Conservation (phyloP, 345 rosid genomes). For the Hibiscus mutabilis region DNA sequence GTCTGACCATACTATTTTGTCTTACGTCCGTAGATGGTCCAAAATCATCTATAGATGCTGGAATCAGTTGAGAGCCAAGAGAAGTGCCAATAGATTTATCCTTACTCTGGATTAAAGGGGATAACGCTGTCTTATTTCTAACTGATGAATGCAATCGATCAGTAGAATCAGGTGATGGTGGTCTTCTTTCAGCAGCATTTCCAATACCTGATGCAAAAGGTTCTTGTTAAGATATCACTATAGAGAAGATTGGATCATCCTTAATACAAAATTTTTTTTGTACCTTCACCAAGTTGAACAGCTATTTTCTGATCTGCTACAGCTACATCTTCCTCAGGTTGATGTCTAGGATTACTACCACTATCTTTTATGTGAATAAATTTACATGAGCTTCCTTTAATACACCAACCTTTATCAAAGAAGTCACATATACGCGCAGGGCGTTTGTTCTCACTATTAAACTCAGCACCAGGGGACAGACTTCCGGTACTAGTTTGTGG, state of each 20-base stretch:
- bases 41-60: constrained; percentile 18
- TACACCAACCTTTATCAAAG: constrained; percentile 82
- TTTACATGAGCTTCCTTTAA: constrained; percentile 64
- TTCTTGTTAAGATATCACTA: constrained; percentile 21
- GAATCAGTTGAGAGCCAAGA: background rate
- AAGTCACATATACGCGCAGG: constrained; percentile 52
- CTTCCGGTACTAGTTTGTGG: constrained; percentile 29
- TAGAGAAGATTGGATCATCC: constrained; percentile 11
- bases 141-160: constrained; percentile 20
- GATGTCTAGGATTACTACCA: constrained; percentile 19
- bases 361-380: constrained; percentile 60
- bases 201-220: constrained; percentile 35
- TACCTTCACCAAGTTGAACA: constrained; percentile 51
- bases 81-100: background rate
- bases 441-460: constrained; percentile 38
- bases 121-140: constrained; percentile 21
- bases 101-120: background rate
- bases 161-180: constrained; percentile 24
- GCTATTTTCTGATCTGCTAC: constrained; percentile 26
- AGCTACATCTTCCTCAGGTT: constrained; percentile 23
- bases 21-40: constrained; percentile 29
- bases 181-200: constrained; percentile 22
- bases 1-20: constrained; percentile 27
- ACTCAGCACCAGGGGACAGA: constrained; percentile 29
- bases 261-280: constrained; percentile 7